Evolutionary conservation across 257 asterid species (phyloP).

Genomic region (Nicotiana sylvestris): DNA sequence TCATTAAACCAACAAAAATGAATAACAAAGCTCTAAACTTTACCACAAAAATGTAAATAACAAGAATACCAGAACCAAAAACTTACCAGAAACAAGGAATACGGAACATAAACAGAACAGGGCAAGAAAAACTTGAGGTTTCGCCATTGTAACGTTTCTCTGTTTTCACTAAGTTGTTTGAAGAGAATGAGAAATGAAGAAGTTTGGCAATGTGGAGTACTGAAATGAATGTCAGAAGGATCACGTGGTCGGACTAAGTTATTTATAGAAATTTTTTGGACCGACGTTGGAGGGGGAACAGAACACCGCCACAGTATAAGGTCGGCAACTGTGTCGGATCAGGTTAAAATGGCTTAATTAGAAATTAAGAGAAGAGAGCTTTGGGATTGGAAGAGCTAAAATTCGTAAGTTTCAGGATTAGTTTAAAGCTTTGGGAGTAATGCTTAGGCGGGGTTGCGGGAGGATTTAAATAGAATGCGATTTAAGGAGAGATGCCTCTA

Average conservation of each 20-base stretch:
- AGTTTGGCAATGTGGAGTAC: neutral
- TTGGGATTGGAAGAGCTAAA: neutral
- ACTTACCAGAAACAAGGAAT: slow-evolving; percentile 27
- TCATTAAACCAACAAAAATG: neutral
- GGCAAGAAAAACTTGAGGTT: neutral
- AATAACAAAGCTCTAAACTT: neutral
- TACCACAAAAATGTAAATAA: neutral
- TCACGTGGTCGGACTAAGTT: neutral
- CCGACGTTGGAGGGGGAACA: neutral
- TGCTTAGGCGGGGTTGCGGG: slow-evolving; percentile 1
- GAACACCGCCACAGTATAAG: slow-evolving; percentile 24
- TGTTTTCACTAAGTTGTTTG: neutral
- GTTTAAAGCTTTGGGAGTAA: neutral
- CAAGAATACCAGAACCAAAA: neutral
- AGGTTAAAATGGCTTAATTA: neutral
- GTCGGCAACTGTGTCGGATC: slow-evolving; percentile 21
- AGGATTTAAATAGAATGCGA: slow-evolving; percentile 1
- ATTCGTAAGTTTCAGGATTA: neutral
- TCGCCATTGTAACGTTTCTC: slow-evolving; percentile 15
- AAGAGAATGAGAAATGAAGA: neutral
- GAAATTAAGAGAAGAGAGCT: neutral
- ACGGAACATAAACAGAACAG: slow-evolving; percentile 7
- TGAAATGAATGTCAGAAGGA: neutral
- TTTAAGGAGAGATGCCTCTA: neutral
- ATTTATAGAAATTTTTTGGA: neutral